phyloP scores from a whole-genome alignment of 2,329 filamentous ascomycete species.

The Fusarium nematophilum region DNA sequence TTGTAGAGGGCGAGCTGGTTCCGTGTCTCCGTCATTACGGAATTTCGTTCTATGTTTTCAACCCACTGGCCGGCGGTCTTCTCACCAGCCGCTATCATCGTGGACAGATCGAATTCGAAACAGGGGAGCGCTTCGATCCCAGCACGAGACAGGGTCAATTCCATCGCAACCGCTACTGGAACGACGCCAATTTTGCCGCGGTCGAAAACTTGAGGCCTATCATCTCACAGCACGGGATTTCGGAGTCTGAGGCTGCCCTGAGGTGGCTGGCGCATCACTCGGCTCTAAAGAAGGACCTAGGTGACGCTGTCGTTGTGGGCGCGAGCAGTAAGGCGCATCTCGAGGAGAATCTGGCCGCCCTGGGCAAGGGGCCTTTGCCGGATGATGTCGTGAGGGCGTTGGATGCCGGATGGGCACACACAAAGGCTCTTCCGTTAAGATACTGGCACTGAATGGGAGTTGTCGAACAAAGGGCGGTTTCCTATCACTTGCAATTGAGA shows the following conservation, averaged over 20 bases:
- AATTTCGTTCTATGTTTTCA: slow-evolving; percentile 76
- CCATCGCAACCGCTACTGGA: slow-evolving; percentile 64
- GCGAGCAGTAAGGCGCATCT: slow-evolving; percentile 62
- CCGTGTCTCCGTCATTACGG: slow-evolving; percentile 74
- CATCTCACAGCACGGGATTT: slow-evolving; percentile 71
- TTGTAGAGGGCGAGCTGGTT: slow-evolving; percentile 74
- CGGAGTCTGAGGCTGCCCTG: slow-evolving; percentile 74
- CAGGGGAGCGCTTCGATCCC: slow-evolving; percentile 38
- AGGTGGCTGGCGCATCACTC: slow-evolving; percentile 75
- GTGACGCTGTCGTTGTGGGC: slow-evolving; percentile 64
- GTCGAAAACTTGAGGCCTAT: slow-evolving; percentile 72
- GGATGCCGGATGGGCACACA: too few relatives aligned
- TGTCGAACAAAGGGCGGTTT: too few relatives aligned
- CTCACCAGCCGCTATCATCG: slow-evolving; percentile 69
- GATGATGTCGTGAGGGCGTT: slow-evolving; percentile 75
- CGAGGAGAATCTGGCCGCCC: slow-evolving; percentile 52
- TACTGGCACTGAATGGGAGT: too few relatives aligned
- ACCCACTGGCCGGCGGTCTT: slow-evolving; percentile 77
- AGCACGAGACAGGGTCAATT: slow-evolving; percentile 15
- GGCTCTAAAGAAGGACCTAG: slow-evolving; percentile 52
- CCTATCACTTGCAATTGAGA: too few relatives aligned
- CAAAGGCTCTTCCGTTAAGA: too few relatives aligned
- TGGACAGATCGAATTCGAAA: slow-evolving; percentile 43
- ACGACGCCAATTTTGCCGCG: slow-evolving; percentile 66
- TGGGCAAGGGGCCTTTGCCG: slow-evolving; percentile 73